Base-by-base conservation (phyloP, 2,329 filamentous ascomycete genomes). In the Fusarium albosuccineum region DNA sequence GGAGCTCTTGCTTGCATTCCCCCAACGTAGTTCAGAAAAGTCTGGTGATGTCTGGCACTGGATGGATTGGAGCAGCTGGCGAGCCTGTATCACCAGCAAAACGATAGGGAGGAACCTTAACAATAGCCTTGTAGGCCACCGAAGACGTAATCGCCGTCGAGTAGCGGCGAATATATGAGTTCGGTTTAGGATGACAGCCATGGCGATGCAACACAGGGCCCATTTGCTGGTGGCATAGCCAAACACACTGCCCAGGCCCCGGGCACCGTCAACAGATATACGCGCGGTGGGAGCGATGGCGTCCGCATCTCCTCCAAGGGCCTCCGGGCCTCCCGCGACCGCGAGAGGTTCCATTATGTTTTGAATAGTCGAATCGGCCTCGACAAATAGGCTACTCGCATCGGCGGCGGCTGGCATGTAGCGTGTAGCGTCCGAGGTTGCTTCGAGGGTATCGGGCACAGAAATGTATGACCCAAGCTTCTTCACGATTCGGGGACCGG, bases 91-190 rank as follows among this genome's bases (percentile, higher is more conserved):
- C 6, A 86, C 74, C 57, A 97, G 89, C 1, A 94, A 81, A 6
- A 91, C 39, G 41, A 97, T 90, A 0, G 94, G 92, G 4, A 90
- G 75, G 33, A 91, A 81, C 52, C 94, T 91, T 13, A 97, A 78
- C 8, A 89, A 77, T 5, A 97, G 78, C 42, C 93, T 89, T 52
- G 90, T 82, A 36, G 89, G 86, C 89, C 92, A 95, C 57, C 86
- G 86, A 3, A 98, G 83, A 9, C 87, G 86, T n/a, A 97, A 83
- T 54, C 92, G 89, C 54, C 94, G 87, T 64, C 96, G 86, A 13
- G 93, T 95, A 0, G 94, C 95, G 41, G 94, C 95, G 78, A 97
- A 98, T 71, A 98, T 96, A 60, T 94, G 91, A 7, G 96, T 97
- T 59, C 96, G 89, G 76, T 98, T 98, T 26, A 98, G 83, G 60